These are phyloP conservation scores for Wickerhamomyces sp. DNA, from an alignment of 1,139 yeast genomes.

Conservation along the genomic window DNA sequence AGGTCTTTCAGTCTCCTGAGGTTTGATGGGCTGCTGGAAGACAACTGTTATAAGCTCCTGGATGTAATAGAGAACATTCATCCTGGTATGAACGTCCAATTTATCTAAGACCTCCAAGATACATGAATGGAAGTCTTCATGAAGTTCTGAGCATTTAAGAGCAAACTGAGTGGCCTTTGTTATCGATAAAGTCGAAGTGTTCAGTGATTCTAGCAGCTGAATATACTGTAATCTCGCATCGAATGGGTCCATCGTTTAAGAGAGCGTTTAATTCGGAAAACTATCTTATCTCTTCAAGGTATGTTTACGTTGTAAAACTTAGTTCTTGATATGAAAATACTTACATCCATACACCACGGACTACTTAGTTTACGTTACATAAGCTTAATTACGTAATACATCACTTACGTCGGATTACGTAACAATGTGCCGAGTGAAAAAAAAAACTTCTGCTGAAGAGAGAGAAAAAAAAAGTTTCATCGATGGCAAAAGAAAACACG, in stretches of 20 bases:
- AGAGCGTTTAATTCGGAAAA: too few relatives aligned
- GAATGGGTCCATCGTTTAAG: constrained; percentile 73
- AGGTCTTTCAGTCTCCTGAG: constrained; percentile 5
- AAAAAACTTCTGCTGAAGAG: too few relatives aligned
- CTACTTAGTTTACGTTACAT: too few relatives aligned
- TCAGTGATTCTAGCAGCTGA: constrained; percentile 53
- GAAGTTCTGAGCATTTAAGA: constrained; percentile 50
- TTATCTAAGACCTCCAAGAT: constrained; percentile 61
- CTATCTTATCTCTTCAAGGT: too few relatives aligned
- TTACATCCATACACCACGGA: not conserved
- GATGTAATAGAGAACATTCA: constrained; percentile 64
- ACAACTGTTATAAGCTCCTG: constrained; percentile 47
- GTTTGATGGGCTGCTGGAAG: not conserved
- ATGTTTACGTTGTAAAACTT: not conserved
- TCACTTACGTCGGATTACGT: not conserved
- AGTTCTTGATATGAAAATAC: too few relatives aligned
- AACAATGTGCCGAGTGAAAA: too few relatives aligned
- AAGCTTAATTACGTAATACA: not conserved
- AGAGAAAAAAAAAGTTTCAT: too few relatives aligned
- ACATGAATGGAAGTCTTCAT: constrained; percentile 70
- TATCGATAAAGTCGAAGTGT: constrained; percentile 57
- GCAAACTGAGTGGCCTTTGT: constrained; percentile 57
- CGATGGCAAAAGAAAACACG: too few relatives aligned
- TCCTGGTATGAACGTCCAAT: constrained; percentile 51
- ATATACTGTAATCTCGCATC: constrained; percentile 70